These are phyloP conservation scores for Zygotorulaspora mrakii DNA, from an alignment of 1,139 yeast genomes.

Conservation along the genomic window DNA sequence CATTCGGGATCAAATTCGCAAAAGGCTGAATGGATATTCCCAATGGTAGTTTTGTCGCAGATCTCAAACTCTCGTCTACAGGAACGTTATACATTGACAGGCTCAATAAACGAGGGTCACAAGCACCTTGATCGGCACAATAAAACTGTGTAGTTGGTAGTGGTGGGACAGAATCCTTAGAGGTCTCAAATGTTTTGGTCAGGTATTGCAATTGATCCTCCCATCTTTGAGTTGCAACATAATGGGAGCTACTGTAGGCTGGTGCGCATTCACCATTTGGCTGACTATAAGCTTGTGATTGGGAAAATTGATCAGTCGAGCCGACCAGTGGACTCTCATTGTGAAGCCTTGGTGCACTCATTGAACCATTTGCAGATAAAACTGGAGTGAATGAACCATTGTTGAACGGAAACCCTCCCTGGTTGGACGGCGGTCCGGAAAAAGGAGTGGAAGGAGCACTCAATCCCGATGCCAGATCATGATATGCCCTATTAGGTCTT, in stretches of 20 bases:
- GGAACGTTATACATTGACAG: constrained; percentile 85
- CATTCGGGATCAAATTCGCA: constrained; percentile 51
- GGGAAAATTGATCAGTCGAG: constrained; percentile 10
- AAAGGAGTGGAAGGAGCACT: constrained; percentile 17
- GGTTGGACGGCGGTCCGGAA: constrained; percentile 8
- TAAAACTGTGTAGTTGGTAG: constrained; percentile 68
- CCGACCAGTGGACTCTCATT: constrained; percentile 12
- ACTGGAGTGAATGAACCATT: constrained; percentile 11
- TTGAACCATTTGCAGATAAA: constrained; percentile 8
- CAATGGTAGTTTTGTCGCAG: constrained; percentile 72
- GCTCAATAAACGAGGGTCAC: constrained; percentile 77
- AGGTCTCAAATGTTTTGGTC: constrained; percentile 56
- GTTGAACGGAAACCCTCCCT: constrained; percentile 9
- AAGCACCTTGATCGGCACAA: constrained; percentile 76
- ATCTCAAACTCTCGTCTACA: constrained; percentile 63
- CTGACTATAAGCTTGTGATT: constrained; percentile 4
- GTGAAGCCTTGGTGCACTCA: constrained; percentile 12
- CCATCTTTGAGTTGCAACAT: constrained; percentile 56
- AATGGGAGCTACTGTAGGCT: constrained; percentile 36
- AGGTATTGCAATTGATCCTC: constrained; percentile 49
- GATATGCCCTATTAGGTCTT: constrained; percentile 17
- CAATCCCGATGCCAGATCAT: constrained; percentile 12
- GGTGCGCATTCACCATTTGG: constrained; percentile 12
- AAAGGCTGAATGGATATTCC: constrained; percentile 82
- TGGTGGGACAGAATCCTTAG: constrained; percentile 77